phyloP scores from a whole-genome alignment of 768 basidiomycete genomes.

The Termitomyces sp. region DNA sequence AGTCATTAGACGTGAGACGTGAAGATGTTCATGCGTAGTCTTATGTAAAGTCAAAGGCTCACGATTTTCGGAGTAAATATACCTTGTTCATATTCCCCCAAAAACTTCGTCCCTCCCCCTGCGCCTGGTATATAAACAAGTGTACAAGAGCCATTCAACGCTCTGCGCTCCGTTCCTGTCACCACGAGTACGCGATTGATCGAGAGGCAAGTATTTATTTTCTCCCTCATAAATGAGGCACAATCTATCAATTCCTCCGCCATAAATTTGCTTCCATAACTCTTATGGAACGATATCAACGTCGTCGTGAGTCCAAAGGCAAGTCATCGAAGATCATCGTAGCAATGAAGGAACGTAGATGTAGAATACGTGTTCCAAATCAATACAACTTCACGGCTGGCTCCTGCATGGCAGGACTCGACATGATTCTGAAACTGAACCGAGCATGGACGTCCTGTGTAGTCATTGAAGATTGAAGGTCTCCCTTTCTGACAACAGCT shows the following conservation, averaged over 20 bases:
- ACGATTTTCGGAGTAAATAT: neutral
- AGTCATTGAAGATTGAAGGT: neutral
- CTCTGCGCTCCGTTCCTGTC: too few species aligned
- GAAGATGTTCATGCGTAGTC: too few species aligned
- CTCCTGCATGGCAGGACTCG: neutral
- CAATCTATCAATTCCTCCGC: neutral
- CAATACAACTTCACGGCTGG: neutral
- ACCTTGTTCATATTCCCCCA: neutral
- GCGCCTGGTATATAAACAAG: too few species aligned
- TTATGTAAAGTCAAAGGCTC: neutral
- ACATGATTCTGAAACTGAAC: neutral
- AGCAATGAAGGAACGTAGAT: too few species aligned
- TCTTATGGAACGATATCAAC: neutral
- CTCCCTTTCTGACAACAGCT: neutral
- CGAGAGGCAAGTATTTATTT: neutral
- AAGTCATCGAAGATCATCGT: too few species aligned
- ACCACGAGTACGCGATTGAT: too few species aligned
- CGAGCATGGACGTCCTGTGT: neutral
- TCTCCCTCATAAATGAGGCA: neutral
- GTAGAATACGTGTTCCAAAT: too few species aligned
- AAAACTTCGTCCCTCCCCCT: too few species aligned
- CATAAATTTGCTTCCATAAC: neutral
- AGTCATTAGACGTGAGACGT: conserved; percentile 1
- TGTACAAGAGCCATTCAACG: too few species aligned
- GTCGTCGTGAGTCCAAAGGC: too few species aligned